A percentile compares a stretch with the other conserved stretches of the same genome.
These are phyloP conservation scores for Glomus cerebriforme DNA, from an alignment of 192 early-diverging fungal genomes.

Conservation along the genomic window DNA sequence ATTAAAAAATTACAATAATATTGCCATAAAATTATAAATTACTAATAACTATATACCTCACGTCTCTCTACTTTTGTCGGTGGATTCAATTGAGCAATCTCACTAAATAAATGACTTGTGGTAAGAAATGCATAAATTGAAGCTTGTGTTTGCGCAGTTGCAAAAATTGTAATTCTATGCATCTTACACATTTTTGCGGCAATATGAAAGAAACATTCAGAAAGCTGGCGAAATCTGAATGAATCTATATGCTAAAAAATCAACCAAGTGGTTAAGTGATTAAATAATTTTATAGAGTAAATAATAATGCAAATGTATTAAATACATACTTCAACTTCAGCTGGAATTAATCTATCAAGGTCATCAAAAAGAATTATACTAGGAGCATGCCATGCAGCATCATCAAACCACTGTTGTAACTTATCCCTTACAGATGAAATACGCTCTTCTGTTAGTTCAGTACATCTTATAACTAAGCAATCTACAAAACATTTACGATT, in stretches of 20 bases:
- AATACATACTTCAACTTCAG: slow-evolving; percentile 66
- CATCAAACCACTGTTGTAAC: slow-evolving; percentile 60
- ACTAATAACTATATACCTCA: slow-evolving; percentile 46
- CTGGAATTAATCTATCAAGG: slow-evolving; percentile 71
- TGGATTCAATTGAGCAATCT: slow-evolving; percentile 61
- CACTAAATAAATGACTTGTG: slow-evolving; percentile 63
- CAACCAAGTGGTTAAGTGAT: background rate
- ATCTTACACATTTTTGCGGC: slow-evolving; percentile 47
- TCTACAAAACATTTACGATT: slow-evolving; percentile 41
- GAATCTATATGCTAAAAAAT: slow-evolving; percentile 61
- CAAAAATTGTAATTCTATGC: slow-evolving; percentile 59
- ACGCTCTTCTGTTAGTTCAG: slow-evolving; percentile 60
- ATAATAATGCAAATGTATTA: background rate
- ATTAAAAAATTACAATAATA: slow-evolving; percentile 31
- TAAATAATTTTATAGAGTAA: background rate
- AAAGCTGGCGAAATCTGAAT: slow-evolving; percentile 61
- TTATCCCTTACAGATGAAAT: slow-evolving; percentile 61
- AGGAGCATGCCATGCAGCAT: slow-evolving; percentile 72
- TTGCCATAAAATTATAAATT: slow-evolving; percentile 38
- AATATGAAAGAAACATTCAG: slow-evolving; percentile 65
- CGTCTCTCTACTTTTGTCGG: slow-evolving; percentile 67
- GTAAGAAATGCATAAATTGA: slow-evolving; percentile 62
- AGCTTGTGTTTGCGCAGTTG: slow-evolving; percentile 65
- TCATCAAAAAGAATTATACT: slow-evolving; percentile 75
- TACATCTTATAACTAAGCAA: slow-evolving; percentile 55